Evolutionary conservation across 2,329 filamentous ascomycete species (phyloP), one percentile per base, ranked within the genome.

Genomic region (Sclerotinia subarctica): DNA sequence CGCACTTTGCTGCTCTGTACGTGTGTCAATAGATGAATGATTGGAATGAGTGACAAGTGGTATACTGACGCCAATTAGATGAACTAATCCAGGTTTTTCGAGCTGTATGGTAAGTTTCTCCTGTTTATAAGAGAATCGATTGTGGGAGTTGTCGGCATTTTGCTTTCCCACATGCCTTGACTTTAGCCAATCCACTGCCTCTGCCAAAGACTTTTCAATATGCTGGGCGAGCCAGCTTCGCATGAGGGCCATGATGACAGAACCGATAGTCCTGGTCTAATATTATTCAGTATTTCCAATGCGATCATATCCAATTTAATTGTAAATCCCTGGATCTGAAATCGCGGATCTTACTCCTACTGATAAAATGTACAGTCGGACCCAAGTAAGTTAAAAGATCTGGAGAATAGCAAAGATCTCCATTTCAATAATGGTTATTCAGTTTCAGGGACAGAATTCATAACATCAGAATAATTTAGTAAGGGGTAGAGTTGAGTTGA

Each of bases 201-300:
- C 52, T 26, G n/a, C 17, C 32, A 66, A 29, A 13, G 64, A 66
- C 8, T n/a, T 29, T 38, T 51, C 54, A 17, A 66, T 59, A 24
- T 60, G 32, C 24, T 49, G 64, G 26, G 54, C 53, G 32, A 66
- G 42, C 64, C 64, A 66, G 32, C 46, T 35, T 29, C 64, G 44
- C 24, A 66, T 10, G 42, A 60, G 44, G 4, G 64, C n/a, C 64
- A 66, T 66, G 10, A 32, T 44, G 54, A 29, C 21, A 24, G 6
- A 44, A 17, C 17, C 7, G 19, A n/a, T 21, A 6, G n/a, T 44
- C n/a, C 35, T 7, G 32, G n/a, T 5, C 42, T 10, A 19, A 24
- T 21, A 8, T 54, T 56, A 29, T n/a, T 54, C 32, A 35, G 17
- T 26, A 42, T 44, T 8, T 29, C 32, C 17, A 6, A 38, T 13